Conservation (phyloP, 1,284 basidiomycete genomes). For the Phellopilus nigrolimitatus region DNA sequence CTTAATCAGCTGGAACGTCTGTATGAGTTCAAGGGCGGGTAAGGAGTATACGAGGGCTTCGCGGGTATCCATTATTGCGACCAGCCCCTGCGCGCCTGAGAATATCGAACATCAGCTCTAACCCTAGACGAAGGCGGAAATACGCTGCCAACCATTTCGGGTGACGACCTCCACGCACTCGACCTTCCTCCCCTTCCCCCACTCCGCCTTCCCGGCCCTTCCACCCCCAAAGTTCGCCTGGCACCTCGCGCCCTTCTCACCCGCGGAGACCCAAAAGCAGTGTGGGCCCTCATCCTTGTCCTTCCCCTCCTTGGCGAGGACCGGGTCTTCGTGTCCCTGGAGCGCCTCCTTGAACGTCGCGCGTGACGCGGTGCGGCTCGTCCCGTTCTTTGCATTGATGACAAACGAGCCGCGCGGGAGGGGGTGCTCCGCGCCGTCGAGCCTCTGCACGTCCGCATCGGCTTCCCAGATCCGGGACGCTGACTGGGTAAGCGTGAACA, state of each 20-base stretch:
- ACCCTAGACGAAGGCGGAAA: no score
- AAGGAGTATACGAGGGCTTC: constrained; percentile 63
- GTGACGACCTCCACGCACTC: constrained; percentile 48
- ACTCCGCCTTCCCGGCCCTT: constrained; percentile 51
- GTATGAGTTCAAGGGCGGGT: constrained; percentile 57
- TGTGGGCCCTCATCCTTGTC: constrained; percentile 25
- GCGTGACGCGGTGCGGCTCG: constrained; percentile 39
- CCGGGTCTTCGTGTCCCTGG: constrained; percentile 24
- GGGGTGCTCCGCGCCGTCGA: constrained; percentile 48
- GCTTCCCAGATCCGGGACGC: constrained; percentile 45
- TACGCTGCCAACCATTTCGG: constrained; percentile 40
- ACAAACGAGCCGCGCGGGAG: constrained; percentile 53
- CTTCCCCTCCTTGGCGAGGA: constrained; percentile 23
- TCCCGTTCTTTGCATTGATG: constrained; percentile 56
- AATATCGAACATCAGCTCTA: constrained; percentile 3
- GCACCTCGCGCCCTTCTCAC: constrained; percentile 52
- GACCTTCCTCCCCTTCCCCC: constrained; percentile 50
- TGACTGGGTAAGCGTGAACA: constrained; percentile 50
- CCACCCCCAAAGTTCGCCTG: constrained; percentile 57
- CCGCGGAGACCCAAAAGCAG: constrained; percentile 49
- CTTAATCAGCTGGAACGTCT: constrained; percentile 43
- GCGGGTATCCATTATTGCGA: constrained; percentile 54
- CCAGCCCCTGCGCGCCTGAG: constrained; percentile 54
- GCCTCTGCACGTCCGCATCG: constrained; percentile 30
- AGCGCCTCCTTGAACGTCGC: constrained; percentile 33